phyloP scores from a whole-genome alignment of 768 basidiomycete genomes.

The Leccinellum rugosiceps region DNA sequence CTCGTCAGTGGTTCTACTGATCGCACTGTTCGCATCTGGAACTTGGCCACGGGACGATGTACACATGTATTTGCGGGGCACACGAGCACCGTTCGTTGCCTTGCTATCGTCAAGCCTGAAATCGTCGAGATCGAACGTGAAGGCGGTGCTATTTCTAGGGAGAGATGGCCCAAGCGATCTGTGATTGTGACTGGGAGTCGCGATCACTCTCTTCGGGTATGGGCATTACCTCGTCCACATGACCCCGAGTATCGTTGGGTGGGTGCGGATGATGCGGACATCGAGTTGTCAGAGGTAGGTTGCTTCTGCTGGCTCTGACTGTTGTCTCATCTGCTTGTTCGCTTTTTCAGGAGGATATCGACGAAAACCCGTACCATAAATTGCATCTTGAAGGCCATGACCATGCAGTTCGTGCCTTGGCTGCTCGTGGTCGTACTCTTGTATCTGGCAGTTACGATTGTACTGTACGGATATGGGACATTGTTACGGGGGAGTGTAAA shows the following conservation, averaged over 20 bases:
- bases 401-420: slow-evolving; percentile 89
- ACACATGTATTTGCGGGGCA: slow-evolving; percentile 96
- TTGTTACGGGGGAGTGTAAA: slow-evolving; percentile 75
- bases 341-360: slow-evolving; percentile 53
- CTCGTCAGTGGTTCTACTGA: slow-evolving; percentile 93
- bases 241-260: slow-evolving; percentile 75
- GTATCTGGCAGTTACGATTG: slow-evolving; percentile 97
- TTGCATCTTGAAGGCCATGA: slow-evolving; percentile 85
- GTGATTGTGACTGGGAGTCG: slow-evolving; percentile 72
- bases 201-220: slow-evolving; percentile 63
- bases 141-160: slow-evolving; percentile 55
- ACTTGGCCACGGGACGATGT: slow-evolving; percentile 72
- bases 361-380: slow-evolving; percentile 87
- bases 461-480: slow-evolving; percentile 94
- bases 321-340: slow-evolving; percentile 6
- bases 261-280: slow-evolving; percentile 57
- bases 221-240: slow-evolving; percentile 63
- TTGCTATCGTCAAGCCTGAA: slow-evolving; percentile 95
- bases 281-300: slow-evolving; percentile 51
- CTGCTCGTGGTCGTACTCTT: slow-evolving; percentile 82
- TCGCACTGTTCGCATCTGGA: slow-evolving; percentile 91
- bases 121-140: slow-evolving; percentile 72
- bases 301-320: neutral
- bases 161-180: slow-evolving; percentile 71
- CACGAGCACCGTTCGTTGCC: slow-evolving; percentile 92